Base-by-base conservation (phyloP, 257 asterid genomes). In the Scutellaria minor region DNA sequence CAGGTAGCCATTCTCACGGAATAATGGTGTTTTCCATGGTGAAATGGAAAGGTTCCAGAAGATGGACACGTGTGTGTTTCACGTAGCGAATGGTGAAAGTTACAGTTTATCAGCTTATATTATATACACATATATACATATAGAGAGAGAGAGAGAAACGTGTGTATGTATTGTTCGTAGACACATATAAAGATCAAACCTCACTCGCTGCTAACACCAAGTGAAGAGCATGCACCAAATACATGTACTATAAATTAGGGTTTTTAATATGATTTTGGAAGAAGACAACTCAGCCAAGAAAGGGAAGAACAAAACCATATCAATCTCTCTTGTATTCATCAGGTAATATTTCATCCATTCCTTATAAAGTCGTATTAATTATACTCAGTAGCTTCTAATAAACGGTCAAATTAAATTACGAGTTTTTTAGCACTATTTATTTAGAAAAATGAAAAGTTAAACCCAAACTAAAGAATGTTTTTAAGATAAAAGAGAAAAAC, bases 41-140 rank as follows among this genome's bases (percentile, higher is more conserved):
- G 42, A 37, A 57, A 56, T 66, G 77, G 76, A 68, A 77, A 69
- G 64, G 59, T 81, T 77, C 82, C 73, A 77, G 85, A 81, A 81
- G 54, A 45, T 56, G 78, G 80, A 77, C 85, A 73, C 82, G 85
- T 63, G 82, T 81, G 42, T 13, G 71, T 15, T 70, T 71, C 39
- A 18, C 52, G 41, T 73, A 66, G 75, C 72, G 53, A 53, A 27
- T 56, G 50, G 61, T 72, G 75, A 72, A 78, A 66, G 75, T n/a
- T 71, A 71, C 77, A 24, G 51, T 39, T 42, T 67, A 66, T 50
- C 74, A 52, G 61, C 46, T 14, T 5, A 54, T 71, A 56, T 70
- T 7, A 8, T 63, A 8, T 14, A 27, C 3, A 31, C 0, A 31
- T 3, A 31, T 31, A 31, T 31, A 41, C 11, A 42, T 31, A 37